Evolutionary conservation across 805 yeast genomes (phyloP).

Genomic region (Ogataea degrootiae): DNA sequence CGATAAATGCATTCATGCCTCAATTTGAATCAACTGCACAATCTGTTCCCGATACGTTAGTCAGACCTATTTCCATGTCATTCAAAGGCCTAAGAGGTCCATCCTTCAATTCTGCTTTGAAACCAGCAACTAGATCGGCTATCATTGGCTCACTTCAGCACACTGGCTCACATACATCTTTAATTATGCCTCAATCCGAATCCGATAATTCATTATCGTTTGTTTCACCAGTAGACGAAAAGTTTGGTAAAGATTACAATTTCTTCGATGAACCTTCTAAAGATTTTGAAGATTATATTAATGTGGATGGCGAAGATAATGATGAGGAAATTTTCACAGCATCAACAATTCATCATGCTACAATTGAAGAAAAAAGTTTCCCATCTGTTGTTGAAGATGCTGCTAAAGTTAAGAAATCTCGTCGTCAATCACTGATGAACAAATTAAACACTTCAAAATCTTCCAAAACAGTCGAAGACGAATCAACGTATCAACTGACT

Average conservation of each 20-base stretch:
- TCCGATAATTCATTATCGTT: slow-evolving; percentile 12
- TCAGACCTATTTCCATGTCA: slow-evolving; percentile 41
- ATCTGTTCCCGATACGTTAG: background rate
- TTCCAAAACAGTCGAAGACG: background rate
- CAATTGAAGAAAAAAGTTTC: no score
- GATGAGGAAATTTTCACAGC: no score
- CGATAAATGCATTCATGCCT: slow-evolving; percentile 2
- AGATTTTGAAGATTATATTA: slow-evolving; percentile 19
- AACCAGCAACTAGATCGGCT: slow-evolving; percentile 24
- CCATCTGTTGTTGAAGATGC: background rate
- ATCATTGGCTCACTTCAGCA: slow-evolving; percentile 28
- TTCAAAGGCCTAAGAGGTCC: slow-evolving; percentile 63
- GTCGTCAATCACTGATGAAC: slow-evolving; percentile 13
- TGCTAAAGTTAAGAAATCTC: slow-evolving; percentile 11
- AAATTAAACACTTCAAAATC: slow-evolving; percentile 5
- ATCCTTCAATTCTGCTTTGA: slow-evolving; percentile 36
- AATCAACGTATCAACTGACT: background rate
- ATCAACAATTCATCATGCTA: no score
- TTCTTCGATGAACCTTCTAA: slow-evolving; percentile 13
- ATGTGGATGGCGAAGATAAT: slow-evolving; percentile 7
- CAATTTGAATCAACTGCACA: slow-evolving; percentile 3
- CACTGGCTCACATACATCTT: slow-evolving; percentile 30
- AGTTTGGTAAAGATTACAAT: background rate
- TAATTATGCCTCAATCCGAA: slow-evolving; percentile 15
- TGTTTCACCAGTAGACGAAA: background rate